Evolutionary conservation across 202 grass and related monocot species (phyloP).

Genomic region (Eragrostis tef): DNA sequence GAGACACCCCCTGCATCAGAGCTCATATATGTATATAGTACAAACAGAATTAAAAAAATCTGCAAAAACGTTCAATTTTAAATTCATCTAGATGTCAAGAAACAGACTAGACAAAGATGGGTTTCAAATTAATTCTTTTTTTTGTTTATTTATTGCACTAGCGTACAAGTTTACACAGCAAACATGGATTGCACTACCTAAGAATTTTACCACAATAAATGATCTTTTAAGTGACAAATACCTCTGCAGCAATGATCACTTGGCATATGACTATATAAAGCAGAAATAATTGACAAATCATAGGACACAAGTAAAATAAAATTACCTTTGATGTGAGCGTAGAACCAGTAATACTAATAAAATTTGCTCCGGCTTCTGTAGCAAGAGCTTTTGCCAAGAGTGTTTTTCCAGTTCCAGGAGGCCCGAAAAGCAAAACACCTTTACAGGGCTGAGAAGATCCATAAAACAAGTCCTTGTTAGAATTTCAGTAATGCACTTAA

Average conservation of each 20-base stretch:
- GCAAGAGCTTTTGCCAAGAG: conserved; percentile 97
- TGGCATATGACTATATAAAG: not conserved
- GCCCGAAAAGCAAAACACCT: conserved; percentile 95
- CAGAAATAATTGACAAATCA: not conserved
- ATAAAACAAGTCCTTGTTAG: conserved; percentile 24
- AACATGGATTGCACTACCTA: conserved; percentile 1
- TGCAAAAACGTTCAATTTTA: not conserved
- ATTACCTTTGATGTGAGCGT: conserved; percentile 94
- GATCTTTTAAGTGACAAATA: not conserved
- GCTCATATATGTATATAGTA: not conserved
- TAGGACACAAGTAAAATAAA: conserved; percentile 24
- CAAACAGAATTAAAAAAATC: not conserved
- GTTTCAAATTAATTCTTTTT: not conserved
- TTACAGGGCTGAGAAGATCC: conserved; percentile 81
- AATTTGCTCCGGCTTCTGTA: conserved; percentile 96
- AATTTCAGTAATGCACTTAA: conserved; percentile 38
- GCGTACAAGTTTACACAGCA: conserved; percentile 22
- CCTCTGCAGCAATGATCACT: not conserved
- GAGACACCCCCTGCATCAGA: not conserved
- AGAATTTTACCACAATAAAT: not conserved
- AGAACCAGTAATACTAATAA: conserved; percentile 91
- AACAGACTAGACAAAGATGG: not conserved
- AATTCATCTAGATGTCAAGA: not conserved
- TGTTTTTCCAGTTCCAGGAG: conserved; percentile 97
- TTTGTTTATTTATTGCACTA: not conserved